A percentile compares a stretch with the other conserved stretches of the same genome.
phyloP scores from a whole-genome alignment of 2,329 filamentous ascomycete species.

The Stagonosporopsis tanaceti region DNA sequence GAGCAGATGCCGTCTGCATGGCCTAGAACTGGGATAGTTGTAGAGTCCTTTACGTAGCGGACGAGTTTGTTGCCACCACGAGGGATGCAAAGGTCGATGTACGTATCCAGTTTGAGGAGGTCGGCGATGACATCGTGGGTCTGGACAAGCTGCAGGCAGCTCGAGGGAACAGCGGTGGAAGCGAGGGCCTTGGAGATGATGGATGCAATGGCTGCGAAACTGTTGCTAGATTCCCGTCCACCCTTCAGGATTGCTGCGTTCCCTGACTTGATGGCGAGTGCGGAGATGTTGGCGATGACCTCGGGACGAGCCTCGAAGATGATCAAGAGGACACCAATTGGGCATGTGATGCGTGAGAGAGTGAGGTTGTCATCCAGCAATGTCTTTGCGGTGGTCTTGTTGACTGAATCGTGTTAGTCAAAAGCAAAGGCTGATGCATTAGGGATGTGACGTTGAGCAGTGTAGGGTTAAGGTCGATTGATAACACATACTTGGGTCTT shows the following conservation, averaged over 20 bases:
- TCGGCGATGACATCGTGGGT: conserved; percentile 90
- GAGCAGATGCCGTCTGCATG: conserved; percentile 94
- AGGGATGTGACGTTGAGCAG: neutral
- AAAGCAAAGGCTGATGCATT: neutral
- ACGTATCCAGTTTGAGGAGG: conserved; percentile 82
- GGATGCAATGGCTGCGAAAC: conserved; percentile 88
- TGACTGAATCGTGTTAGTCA: conserved; percentile 64
- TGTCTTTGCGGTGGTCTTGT: conserved; percentile 82
- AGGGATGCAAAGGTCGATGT: conserved; percentile 95
- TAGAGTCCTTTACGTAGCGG: conserved; percentile 85
- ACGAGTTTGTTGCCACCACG: conserved; percentile 91
- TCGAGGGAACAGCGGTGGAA: conserved; percentile 78
- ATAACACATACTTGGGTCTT: conserved; percentile 78
- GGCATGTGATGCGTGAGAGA: conserved; percentile 88
- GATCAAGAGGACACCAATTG: conserved; percentile 96
- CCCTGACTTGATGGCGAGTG: conserved; percentile 93
- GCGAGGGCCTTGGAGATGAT: conserved; percentile 82
- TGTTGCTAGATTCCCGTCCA: conserved; percentile 93
- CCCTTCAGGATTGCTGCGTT: conserved; percentile 98
- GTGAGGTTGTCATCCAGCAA: conserved; percentile 84
- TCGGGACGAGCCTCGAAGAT: conserved; percentile 98
- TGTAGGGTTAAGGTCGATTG: neutral
- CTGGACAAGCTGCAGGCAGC: conserved; percentile 90
- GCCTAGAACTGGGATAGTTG: conserved; percentile 93
- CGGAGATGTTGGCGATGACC: conserved; percentile 97